Evolutionary conservation across 2,329 filamentous ascomycete genomes (phyloP), one percentile per base, ranked within the genome.

Genomic region (Penicillium olsonii): DNA sequence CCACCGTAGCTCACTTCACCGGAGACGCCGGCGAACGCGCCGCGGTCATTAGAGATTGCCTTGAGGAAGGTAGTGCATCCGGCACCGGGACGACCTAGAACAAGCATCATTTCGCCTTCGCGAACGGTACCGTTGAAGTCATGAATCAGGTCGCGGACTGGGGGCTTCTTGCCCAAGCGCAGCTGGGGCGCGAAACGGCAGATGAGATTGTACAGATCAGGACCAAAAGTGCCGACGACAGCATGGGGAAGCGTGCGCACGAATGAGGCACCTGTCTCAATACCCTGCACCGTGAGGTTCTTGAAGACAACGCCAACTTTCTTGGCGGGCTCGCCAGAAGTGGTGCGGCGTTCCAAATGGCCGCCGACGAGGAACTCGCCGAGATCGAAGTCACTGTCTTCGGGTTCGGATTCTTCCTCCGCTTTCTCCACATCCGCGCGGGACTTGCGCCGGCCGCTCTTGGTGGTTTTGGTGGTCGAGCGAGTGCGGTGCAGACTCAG

Each of bases 51-150:
- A 35, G 84, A 81, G 56, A 92, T 82, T 2, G 84, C 81, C 65
- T 90, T 91, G 41, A 92, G 76, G 58, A 92, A 90, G 0, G 88
- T 91, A 4, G 82, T 85, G 68, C 88, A 91, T 9, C 88, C 88
- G 20, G 84, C 80, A 4, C 88, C 88, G 0, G 88, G 88, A 9
- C 86, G 76, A 6, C 88, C 88, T 1, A 92, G 76, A 0, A 87
- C 84, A 14, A 89, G 74, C 78, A 88, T 82, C 84, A 88, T 88
- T 66, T 88, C 84, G 24, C 84, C 84, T 56, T 84, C 82, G 22
- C 83, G 78, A 9, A 90, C 81, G 34, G 84, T 78, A 15, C 87
- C 87, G 4, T 78, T 83, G 64, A 88, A 89, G 55, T 85, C 83
- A 58, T 85, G 75, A 49, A 89, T 81, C 18, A 90, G 65, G 22